phyloP scores from a whole-genome alignment of 2,329 filamentous ascomycete species.

The Stemphylium vesicarium region DNA sequence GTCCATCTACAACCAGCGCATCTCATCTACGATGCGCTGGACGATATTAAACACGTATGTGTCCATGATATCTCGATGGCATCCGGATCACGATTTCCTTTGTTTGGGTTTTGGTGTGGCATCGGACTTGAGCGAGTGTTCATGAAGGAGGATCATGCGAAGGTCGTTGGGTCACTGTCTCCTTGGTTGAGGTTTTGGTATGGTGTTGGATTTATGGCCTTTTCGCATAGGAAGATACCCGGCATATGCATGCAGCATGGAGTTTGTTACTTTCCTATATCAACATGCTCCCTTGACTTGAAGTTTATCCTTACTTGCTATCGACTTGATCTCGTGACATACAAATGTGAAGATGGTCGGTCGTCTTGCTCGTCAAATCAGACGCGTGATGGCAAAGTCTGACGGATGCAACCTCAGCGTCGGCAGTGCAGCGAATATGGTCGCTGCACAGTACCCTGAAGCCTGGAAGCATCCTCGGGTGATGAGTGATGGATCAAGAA shows the following conservation, averaged over 20 bases:
- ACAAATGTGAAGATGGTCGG: not conserved
- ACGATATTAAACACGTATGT: not conserved
- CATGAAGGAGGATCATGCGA: not conserved
- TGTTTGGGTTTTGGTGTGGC: not conserved
- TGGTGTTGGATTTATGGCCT: conserved; percentile 8
- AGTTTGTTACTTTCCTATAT: conserved; percentile 6
- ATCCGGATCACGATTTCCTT: conserved; percentile 5
- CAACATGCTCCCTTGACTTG: not conserved
- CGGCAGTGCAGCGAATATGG: not conserved
- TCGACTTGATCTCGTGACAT: not conserved
- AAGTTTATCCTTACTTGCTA: not conserved
- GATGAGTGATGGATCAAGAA: not conserved
- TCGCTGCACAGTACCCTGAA: not conserved
- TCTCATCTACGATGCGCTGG: not conserved
- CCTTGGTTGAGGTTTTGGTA: conserved; percentile 12
- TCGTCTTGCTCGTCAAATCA: not conserved
- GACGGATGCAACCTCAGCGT: not conserved
- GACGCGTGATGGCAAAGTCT: not conserved
- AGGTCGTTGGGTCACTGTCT: conserved; percentile 10
- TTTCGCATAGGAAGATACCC: conserved; percentile 16
- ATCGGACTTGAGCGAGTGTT: not conserved
- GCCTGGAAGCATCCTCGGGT: not conserved
- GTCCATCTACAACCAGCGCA: not conserved
- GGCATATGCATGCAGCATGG: conserved; percentile 12
- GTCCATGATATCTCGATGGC: not conserved